These are phyloP conservation scores for Neofusicoccum parvum DNA, from an alignment of 2,329 filamentous ascomycete genomes.

Conservation along the genomic window DNA sequence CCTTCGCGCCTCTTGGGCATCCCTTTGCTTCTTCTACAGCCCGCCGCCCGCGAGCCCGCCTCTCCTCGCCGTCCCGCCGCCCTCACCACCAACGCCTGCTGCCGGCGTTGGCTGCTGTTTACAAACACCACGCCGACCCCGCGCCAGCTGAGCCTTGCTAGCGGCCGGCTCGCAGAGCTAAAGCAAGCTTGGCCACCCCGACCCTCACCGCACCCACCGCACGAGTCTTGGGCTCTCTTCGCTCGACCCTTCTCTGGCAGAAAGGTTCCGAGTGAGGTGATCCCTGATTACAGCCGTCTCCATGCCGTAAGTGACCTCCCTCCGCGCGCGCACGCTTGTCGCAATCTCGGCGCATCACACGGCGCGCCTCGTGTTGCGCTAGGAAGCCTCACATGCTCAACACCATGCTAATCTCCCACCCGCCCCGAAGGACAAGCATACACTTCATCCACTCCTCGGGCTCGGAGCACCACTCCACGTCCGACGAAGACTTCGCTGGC, in stretches of 20 bases:
- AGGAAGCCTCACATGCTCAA: conserved; percentile 25
- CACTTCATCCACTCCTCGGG: conserved; percentile 42
- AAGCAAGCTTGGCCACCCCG: background rate
- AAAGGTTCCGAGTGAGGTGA: conserved; percentile 40
- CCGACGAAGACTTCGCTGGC: conserved; percentile 37
- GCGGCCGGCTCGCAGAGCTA: conserved; percentile 8
- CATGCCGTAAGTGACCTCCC: conserved; percentile 48
- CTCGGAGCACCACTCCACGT: conserved; percentile 34
- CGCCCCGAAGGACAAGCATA: conserved; percentile 41
- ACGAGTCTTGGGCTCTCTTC: conserved; percentile 30
- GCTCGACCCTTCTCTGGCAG: conserved; percentile 43
- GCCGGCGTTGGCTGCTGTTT: conserved; percentile 5
- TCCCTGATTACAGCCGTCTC: conserved; percentile 31
- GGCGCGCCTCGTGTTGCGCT: conserved; percentile 26
- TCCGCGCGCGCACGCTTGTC: conserved; percentile 33
- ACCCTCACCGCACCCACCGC: conserved; percentile 1
- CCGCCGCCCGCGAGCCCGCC: background rate
- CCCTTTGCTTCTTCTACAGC: conserved; percentile 6
- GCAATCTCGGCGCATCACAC: conserved; percentile 33
- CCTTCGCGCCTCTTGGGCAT: background rate
- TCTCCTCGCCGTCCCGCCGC: background rate
- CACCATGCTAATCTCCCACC: conserved; percentile 22
- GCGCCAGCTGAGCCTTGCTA: conserved; percentile 15
- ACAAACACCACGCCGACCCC: conserved; percentile 18
- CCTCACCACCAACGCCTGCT: background rate